A percentile compares a stretch with the other conserved stretches of the same genome.
These are phyloP conservation scores for Pleodorina starrii DNA, from an alignment of 139 green algal genomes.

Conservation along the genomic window DNA sequence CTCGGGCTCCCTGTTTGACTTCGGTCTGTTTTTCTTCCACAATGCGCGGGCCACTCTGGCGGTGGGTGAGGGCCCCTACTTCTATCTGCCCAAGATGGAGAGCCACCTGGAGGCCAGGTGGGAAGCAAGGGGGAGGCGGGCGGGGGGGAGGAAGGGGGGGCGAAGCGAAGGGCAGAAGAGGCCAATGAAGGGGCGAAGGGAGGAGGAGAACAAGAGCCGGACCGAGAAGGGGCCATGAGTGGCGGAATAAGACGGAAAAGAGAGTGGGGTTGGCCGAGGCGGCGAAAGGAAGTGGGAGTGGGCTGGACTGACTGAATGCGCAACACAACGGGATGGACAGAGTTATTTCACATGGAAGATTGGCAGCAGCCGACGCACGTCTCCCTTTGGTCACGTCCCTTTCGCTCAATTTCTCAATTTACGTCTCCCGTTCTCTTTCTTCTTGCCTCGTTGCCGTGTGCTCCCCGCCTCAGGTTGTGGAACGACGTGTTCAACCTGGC, in stretches of 20 bases:
- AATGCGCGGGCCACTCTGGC: slow-evolving; percentile 66
- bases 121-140: not conserved
- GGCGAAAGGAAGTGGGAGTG: too few relatives aligned
- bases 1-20: slow-evolving; percentile 86
- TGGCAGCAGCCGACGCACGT: too few relatives aligned
- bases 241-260: too few relatives aligned
- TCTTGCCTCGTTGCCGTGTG: too few relatives aligned
- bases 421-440: too few relatives aligned
- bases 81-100: slow-evolving; percentile 96
- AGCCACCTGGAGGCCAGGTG: slow-evolving; percentile 85
- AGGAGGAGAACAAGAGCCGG: not conserved
- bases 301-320: too few relatives aligned
- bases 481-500: slow-evolving; percentile 82
- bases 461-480: slow-evolving; percentile 68
- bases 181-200: not conserved
- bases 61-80: slow-evolving; percentile 80
- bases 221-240: too few relatives aligned
- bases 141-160: not conserved
- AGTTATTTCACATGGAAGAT: too few relatives aligned
- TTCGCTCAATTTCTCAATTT: too few relatives aligned
- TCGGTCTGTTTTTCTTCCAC: slow-evolving; percentile 94
- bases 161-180: not conserved
- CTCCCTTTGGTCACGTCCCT: too few relatives aligned
- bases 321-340: too few relatives aligned
- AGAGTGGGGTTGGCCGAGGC: too few relatives aligned